Base-by-base conservation (phyloP, 441 rosid genomes). In the Corymbia citriodora region DNA sequence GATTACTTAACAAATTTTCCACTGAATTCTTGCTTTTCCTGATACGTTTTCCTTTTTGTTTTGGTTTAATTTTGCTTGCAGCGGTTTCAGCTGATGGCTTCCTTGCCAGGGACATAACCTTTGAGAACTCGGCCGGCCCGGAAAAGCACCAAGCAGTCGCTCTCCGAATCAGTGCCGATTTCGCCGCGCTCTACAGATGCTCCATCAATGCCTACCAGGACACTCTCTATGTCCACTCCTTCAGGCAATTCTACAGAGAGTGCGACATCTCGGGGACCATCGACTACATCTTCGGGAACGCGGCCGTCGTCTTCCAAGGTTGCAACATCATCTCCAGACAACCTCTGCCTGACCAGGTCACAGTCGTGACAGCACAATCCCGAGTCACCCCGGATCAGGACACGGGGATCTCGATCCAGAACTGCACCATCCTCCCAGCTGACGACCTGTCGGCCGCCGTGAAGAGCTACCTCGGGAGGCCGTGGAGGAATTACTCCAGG, bases 1-100 rank as follows among this genome's bases (percentile, higher is more conserved):
- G 17, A 31, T 36, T 50, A 12, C 55, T 50, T 21, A 12, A 45
- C 45, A 55, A 18, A 25, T 65, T 21, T 59, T 70, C 10, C 18
- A 57, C 81, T 91, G 70, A 88, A 16, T 9, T 59, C n/a, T 45
- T 45, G 72, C 65, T 31, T 53, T 21, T 54, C n/a, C 33, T 57
- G 15, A 57, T 0, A 7, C 36, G 18, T 45, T 36, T 29, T 29
- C 55, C 6, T 3, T 82, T 11, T 31, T 18, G 3, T 29, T 40
- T 52, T 63, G 16, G 17, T 53, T 55, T n/a, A 7, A 53, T n/a
- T 33, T 27, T 33, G 8, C 88, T 16, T 89, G 87, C 94, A 97
- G 99, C 98, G 15, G 96, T 97, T 13, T 97, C 99, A 0, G 99
- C 97, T 0, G 98, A 97, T 9, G 98, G 99, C 10, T 97, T 97